Evolutionary conservation across 352 stramenopile genomes (phyloP).

Genomic region (Pelagophyceae sp.): DNA sequence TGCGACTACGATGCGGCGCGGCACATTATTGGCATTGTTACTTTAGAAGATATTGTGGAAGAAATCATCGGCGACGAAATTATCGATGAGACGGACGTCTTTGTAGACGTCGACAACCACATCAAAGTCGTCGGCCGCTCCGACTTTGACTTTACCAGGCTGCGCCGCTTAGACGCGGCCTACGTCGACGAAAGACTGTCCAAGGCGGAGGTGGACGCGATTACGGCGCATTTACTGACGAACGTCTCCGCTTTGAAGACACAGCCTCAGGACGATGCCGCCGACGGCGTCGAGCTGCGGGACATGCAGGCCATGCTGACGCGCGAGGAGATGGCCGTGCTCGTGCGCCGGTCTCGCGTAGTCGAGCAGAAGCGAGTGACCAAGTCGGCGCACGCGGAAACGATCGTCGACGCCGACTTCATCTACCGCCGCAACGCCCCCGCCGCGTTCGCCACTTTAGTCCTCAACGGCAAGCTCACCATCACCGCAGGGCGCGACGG

Average conservation of each 20-base stretch:
- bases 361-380: background rate
- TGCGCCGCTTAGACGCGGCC: slow-evolving; percentile 53
- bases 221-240: background rate
- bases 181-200: slow-evolving; percentile 53
- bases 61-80: slow-evolving; percentile 93
- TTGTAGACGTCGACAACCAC: slow-evolving; percentile 46
- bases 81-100: slow-evolving; percentile 83
- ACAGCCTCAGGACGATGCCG: background rate
- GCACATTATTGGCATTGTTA: slow-evolving; percentile 91
- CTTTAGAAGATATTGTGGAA: slow-evolving; percentile 95
- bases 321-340: background rate
- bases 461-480: slow-evolving; percentile 53
- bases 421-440: slow-evolving; percentile 47
- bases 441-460: slow-evolving; percentile 48
- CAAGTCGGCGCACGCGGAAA: background rate
- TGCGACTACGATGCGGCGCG: slow-evolving; percentile 90
- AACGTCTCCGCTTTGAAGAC: background rate
- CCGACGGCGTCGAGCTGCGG: no score
- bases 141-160: slow-evolving; percentile 48
- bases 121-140: slow-evolving; percentile 32
- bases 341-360: background rate
- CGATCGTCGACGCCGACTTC: background rate
- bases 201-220: slow-evolving; percentile 40
- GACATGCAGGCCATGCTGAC: no score
- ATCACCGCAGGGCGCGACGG: slow-evolving; percentile 53